Percentiles rank a stretch among this genome's conserved stretches.
Evolutionary conservation across 106 monocot genomes (phyloP).

Genomic region (Dioscorea zingiberensis): DNA sequence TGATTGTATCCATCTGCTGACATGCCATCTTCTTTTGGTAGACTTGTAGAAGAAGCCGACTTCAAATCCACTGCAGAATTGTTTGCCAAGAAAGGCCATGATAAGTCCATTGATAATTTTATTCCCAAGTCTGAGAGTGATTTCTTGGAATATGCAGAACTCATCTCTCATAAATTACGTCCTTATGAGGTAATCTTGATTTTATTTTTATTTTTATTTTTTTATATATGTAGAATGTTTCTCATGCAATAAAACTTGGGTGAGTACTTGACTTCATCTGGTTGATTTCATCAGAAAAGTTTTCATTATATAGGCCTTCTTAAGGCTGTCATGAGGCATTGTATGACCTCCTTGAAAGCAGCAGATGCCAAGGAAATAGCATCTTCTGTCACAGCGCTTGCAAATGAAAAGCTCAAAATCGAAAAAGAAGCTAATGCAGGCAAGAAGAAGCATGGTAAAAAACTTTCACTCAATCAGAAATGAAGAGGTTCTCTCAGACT

Average conservation of each 20-base stretch:
- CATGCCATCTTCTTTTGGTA: slow-evolving; percentile 5
- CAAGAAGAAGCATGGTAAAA: slow-evolving; percentile 88
- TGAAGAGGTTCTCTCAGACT: background rate
- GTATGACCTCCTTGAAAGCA: slow-evolving; percentile 73
- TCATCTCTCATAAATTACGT: slow-evolving; percentile 74
- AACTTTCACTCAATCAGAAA: background rate
- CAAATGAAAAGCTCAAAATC: slow-evolving; percentile 88
- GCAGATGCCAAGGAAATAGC: slow-evolving; percentile 93
- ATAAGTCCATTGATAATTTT: slow-evolving; percentile 75
- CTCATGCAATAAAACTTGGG: too few relatives aligned
- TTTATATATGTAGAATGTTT: too few relatives aligned
- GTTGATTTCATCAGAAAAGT: slow-evolving; percentile 63
- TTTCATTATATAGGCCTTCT: slow-evolving; percentile 82
- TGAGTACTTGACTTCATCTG: too few relatives aligned
- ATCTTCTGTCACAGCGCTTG: slow-evolving; percentile 74
- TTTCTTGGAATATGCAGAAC: slow-evolving; percentile 91
- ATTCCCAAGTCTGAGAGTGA: slow-evolving; percentile 95
- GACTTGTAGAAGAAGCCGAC: slow-evolving; percentile 97
- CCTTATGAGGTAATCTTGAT: slow-evolving; percentile 61
- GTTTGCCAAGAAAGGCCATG: slow-evolving; percentile 66
- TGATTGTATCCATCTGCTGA: background rate
- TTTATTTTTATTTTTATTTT: too few relatives aligned
- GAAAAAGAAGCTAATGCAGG: slow-evolving; percentile 93
- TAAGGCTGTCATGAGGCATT: slow-evolving; percentile 70
- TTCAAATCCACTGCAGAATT: slow-evolving; percentile 79